Evolutionary conservation across 2,329 filamentous ascomycete genomes (phyloP).

Genomic region (Neophaeococcomyces aloes): DNA sequence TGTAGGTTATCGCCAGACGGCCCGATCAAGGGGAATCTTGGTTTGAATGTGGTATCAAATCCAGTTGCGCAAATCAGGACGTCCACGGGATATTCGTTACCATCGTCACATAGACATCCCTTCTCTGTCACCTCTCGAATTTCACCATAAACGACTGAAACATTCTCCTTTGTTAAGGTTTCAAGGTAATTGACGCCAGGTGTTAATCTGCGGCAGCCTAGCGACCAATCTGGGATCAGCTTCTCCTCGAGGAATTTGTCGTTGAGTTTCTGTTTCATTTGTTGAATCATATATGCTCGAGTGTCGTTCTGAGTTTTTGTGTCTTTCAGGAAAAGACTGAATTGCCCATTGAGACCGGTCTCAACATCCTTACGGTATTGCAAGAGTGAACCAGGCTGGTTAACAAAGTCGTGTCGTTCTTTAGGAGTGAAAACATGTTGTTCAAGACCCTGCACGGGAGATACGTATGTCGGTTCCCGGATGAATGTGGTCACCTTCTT

Average conservation of each 20-base stretch:
- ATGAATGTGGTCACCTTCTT: conserved; percentile 26
- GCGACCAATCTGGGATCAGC: conserved; percentile 18
- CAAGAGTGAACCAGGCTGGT: conserved; percentile 16
- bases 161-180: conserved; percentile 20
- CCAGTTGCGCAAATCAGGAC: conserved; percentile 31
- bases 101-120: no score
- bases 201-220: conserved; percentile 19
- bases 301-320: conserved; percentile 12
- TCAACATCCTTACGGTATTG: conserved; percentile 13
- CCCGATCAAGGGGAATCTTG: conserved; percentile 27
- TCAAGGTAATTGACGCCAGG: conserved; percentile 19
- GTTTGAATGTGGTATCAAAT: conserved; percentile 29
- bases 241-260: conserved; percentile 14
- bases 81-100: conserved; percentile 24
- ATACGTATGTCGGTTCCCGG: conserved; percentile 15
- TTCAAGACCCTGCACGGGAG: conserved; percentile 9
- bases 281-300: conserved; percentile 11
- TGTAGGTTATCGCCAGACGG: conserved; percentile 18
- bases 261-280: conserved; percentile 20
- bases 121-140: conserved; percentile 15
- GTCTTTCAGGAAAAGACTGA: conserved; percentile 13
- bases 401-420: conserved; percentile 13
- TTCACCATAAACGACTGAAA: conserved; percentile 13
- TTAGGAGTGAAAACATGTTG: conserved; percentile 20
- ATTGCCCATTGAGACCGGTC: conserved; percentile 18